phyloP scores from a whole-genome alignment of 306 rosid genomes.

The Oxytropis ochrocephala region DNA sequence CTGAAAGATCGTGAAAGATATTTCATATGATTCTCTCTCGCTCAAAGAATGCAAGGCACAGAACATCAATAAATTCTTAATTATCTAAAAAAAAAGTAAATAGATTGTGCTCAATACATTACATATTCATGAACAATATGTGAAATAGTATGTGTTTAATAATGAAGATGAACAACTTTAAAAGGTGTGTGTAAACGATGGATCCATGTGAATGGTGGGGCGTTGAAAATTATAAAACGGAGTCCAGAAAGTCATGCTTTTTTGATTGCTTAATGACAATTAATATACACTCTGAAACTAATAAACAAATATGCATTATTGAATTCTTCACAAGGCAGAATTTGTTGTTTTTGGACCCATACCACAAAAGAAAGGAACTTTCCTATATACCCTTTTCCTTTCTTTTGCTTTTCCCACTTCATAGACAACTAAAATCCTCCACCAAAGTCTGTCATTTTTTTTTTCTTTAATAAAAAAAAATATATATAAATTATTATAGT shows the following conservation, averaged over 20 bases:
- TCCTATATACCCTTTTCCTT: slow-evolving; percentile 43
- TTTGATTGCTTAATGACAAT: slow-evolving; percentile 61
- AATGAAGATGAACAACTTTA: not conserved
- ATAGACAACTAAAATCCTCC: slow-evolving; percentile 37
- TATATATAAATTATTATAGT: slow-evolving; percentile 16
- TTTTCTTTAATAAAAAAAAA: not conserved
- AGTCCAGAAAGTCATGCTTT: slow-evolving; percentile 68
- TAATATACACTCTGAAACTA: slow-evolving; percentile 60
- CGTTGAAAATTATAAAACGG: slow-evolving; percentile 57
- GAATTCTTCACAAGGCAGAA: slow-evolving; percentile 66
- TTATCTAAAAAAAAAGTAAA: not conserved
- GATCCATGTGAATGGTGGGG: slow-evolving; percentile 84
- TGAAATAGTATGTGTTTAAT: not conserved
- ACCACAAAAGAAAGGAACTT: slow-evolving; percentile 56
- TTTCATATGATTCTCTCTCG: too few relatives aligned
- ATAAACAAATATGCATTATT: slow-evolving; percentile 73
- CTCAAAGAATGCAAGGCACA: too few relatives aligned
- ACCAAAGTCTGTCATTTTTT: slow-evolving; percentile 29
- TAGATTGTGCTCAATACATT: slow-evolving; percentile 21
- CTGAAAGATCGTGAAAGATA: too few relatives aligned
- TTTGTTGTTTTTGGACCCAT: slow-evolving; percentile 65
- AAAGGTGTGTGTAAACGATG: slow-evolving; percentile 36
- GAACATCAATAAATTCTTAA: too few relatives aligned
- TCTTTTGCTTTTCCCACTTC: slow-evolving; percentile 28
- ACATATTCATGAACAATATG: not conserved